phyloP scores from a whole-genome alignment of 495 filamentous ascomycete genomes.

The Annulohypoxylon stygium region DNA sequence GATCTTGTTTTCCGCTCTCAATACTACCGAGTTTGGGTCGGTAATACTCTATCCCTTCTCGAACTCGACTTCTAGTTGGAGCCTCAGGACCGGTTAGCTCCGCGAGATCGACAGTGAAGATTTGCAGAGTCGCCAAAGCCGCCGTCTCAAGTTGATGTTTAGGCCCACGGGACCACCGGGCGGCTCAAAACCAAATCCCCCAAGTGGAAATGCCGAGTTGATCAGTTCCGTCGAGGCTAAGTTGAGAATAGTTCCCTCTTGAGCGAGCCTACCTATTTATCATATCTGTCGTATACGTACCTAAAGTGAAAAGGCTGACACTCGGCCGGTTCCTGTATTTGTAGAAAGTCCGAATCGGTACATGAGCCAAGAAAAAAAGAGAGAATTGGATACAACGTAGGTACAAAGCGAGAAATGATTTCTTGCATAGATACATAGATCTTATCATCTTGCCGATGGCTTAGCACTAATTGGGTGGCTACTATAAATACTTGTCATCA shows the following conservation, averaged over 20 bases:
- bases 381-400: neutral
- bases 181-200: slow-evolving; percentile 37
- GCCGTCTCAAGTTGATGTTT: slow-evolving; percentile 48
- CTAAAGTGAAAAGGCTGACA: slow-evolving; percentile 5
- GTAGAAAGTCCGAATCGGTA: slow-evolving; percentile 17
- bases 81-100: slow-evolving; percentile 45
- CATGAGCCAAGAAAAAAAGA: slow-evolving; percentile 5
- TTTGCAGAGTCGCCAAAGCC: slow-evolving; percentile 41
- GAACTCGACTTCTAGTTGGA: slow-evolving; percentile 44
- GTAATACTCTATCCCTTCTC: slow-evolving; percentile 31
- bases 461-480: slow-evolving; percentile 37
- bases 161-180: slow-evolving; percentile 35
- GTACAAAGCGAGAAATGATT: neutral
- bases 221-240: slow-evolving; percentile 28
- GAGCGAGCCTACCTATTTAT: neutral
- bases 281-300: neutral
- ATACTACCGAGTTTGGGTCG: slow-evolving; percentile 39
- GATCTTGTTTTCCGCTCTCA: slow-evolving; percentile 46
- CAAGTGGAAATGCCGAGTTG: slow-evolving; percentile 36
- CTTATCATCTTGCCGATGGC: slow-evolving; percentile 23
- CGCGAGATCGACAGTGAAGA: slow-evolving; percentile 45
- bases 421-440: slow-evolving; percentile 9
- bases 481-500: slow-evolving; percentile 41
- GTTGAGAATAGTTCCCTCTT: slow-evolving; percentile 30
- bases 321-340: slow-evolving; percentile 20